Conservation (phyloP, 208 protist genomes). For the Herpetomonas samuelpessoai region DNA sequence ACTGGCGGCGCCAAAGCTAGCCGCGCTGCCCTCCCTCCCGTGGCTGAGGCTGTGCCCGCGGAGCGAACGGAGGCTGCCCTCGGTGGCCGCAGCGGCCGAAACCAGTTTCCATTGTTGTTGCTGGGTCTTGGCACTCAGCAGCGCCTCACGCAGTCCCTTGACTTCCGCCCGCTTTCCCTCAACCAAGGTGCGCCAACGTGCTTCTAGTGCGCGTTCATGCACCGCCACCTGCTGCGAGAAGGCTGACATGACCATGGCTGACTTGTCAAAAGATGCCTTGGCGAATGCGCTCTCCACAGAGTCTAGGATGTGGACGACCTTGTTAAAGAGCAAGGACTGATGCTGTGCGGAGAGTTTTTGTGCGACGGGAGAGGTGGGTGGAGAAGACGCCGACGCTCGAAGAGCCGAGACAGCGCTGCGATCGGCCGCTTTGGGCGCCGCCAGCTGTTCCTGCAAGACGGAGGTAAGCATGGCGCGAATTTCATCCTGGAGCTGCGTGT, state of each 20-base stretch:
- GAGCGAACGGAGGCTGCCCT: not conserved
- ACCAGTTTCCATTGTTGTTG: not conserved
- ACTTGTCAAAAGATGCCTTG: slow-evolving; percentile 15
- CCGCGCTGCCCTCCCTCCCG: slow-evolving; percentile 13
- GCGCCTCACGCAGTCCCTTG: slow-evolving; percentile 31
- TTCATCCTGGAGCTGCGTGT: not conserved
- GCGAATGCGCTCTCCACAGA: slow-evolving; percentile 13
- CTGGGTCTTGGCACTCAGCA: slow-evolving; percentile 25
- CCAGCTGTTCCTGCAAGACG: not conserved
- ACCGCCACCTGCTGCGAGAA: slow-evolving; percentile 15
- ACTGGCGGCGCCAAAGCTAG: not conserved
- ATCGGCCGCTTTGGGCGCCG: slow-evolving; percentile 1
- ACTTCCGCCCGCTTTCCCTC: slow-evolving; percentile 43
- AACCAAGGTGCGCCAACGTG: slow-evolving; percentile 37
- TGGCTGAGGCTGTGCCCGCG: not conserved
- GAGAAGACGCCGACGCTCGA: too few species aligned
- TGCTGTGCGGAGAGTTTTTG: not conserved
- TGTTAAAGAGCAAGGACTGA: not conserved
- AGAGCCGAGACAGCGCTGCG: too few species aligned
- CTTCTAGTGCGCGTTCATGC: slow-evolving; percentile 16
- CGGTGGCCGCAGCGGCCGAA: not conserved
- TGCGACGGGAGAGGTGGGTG: not conserved
- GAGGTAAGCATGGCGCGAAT: not conserved
- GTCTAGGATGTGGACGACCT: not conserved
- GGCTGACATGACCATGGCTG: slow-evolving; percentile 29